Base-by-base conservation (phyloP, 371 early-diverging fungal genomes). In the Lichtheimia hyalospora region DNA sequence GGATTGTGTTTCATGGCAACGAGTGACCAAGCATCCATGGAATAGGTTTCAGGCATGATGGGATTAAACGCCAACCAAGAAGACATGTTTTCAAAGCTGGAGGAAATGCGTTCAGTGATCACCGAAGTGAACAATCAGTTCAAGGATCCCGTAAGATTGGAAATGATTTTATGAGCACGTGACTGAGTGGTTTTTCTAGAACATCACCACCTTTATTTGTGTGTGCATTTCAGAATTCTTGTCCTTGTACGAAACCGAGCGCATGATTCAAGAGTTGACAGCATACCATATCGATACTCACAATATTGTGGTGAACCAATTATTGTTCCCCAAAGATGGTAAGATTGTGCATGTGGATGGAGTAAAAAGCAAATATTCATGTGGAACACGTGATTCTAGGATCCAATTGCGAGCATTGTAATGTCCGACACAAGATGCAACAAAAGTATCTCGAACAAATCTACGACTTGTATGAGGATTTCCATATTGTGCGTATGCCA, bases 141-240 rank as follows among this genome's bases (percentile, higher is more conserved):
- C 84, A 92, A 93, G 73, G 92, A 94, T 69, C 96, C 98, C 0
- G 93, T 89, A 83, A 61, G 86, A 28, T 28, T 13, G 12, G 10
- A 50, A 8, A 50, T 23, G 1, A 23, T 14, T n/a, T n/a, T 6
- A n/a, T 50, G 16, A 4, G 3, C 27, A 23, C 25, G 34, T 34
- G 34, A 25, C 8, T 28, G 16, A 16, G 27, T 8, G 3, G 18
- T 15, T 3, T 27, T 4, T 49, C 25, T 84, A 92, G 90, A 92
- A 96, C 66, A 95, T 88, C 70, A 97, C 98, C 0, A 99, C 99
- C 0, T 99, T 99, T 76, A 89, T 99, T 56, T 99, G 99, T 73
- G 97, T 99, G 21, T 98, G 98, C 81, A 99, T 99, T 64, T 89
- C 96, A 25, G 99, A 99, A 73, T 99, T 99, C 82, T 84, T 99